Conservation (phyloP, 768 basidiomycete species). For the Calocera cornea region DNA sequence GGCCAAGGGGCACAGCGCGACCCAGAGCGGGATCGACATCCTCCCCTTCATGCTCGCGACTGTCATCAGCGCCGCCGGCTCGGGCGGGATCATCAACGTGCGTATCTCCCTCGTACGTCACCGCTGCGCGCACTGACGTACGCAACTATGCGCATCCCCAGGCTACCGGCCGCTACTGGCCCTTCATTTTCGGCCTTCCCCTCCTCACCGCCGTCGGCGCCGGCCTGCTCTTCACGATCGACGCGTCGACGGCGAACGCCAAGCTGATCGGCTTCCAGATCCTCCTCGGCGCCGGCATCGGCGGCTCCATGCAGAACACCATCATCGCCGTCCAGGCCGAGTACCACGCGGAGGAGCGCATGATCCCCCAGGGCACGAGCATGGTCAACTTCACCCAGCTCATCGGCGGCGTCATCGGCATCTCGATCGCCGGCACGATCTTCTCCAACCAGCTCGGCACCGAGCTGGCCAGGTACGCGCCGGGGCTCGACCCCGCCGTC, state of each 20-base stretch:
- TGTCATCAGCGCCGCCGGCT: slow-evolving; percentile 17
- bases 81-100: slow-evolving; percentile 22
- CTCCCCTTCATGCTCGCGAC: slow-evolving; percentile 23
- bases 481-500: slow-evolving; percentile 14
- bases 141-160: slow-evolving; percentile 7
- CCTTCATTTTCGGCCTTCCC: slow-evolving; percentile 26
- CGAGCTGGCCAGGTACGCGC: slow-evolving; percentile 20
- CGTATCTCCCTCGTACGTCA: slow-evolving; percentile 9
- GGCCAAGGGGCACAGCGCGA: slow-evolving; percentile 23
- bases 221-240: slow-evolving; percentile 28
- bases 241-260: slow-evolving; percentile 15
- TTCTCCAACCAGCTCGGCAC: slow-evolving; percentile 22
- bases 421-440: slow-evolving; percentile 14
- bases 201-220: slow-evolving; percentile 23
- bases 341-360: slow-evolving; percentile 20
- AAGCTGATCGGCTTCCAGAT: slow-evolving; percentile 28
- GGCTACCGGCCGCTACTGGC: slow-evolving; percentile 24
- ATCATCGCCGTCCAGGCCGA: slow-evolving; percentile 31
- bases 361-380: slow-evolving; percentile 26
- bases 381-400: slow-evolving; percentile 24
- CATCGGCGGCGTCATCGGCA: slow-evolving; percentile 20
- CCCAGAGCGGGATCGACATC: slow-evolving; percentile 24
- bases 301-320: slow-evolving; percentile 23
- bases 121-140: slow-evolving; percentile 18
- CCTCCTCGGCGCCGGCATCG: slow-evolving; percentile 29